A percentile compares a stretch with the other conserved stretches of the same genome.
phyloP scores from a whole-genome alignment of 371 early-diverging fungal genomes.

The Mucor racemosus region DNA sequence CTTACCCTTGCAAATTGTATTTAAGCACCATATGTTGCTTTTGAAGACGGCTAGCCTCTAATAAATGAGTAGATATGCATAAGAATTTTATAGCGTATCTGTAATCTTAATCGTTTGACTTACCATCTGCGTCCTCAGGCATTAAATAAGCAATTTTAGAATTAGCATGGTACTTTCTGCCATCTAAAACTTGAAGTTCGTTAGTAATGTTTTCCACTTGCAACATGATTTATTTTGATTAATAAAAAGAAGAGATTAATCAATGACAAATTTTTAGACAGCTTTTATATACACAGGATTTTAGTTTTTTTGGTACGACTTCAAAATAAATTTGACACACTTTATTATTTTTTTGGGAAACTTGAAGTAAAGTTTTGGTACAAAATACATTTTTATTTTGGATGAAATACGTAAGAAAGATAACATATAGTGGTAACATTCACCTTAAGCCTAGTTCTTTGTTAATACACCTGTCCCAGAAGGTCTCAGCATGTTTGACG shows the following conservation, averaged over 20 bases:
- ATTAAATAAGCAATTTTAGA: not conserved
- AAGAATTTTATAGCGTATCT: not conserved
- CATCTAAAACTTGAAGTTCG: not conserved
- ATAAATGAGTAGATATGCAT: not conserved
- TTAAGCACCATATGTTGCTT: conserved; percentile 1
- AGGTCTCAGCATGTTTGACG: too few relatives aligned
- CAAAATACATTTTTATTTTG: too few relatives aligned
- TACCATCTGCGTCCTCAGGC: not conserved
- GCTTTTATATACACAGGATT: too few relatives aligned
- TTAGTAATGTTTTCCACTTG: not conserved
- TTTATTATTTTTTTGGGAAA: too few relatives aligned
- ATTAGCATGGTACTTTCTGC: not conserved
- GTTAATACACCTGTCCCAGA: too few relatives aligned
- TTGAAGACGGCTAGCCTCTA: not conserved
- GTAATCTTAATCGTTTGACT: not conserved
- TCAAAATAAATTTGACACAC: too few relatives aligned
- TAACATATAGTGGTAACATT: not conserved
- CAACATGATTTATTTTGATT: not conserved
- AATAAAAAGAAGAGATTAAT: not conserved
- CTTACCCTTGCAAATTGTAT: not conserved
- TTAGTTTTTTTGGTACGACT: too few relatives aligned
- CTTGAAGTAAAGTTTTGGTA: too few relatives aligned
- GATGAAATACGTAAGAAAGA: not conserved
- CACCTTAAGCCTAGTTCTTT: not conserved
- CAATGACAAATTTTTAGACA: too few relatives aligned